Base-by-base conservation (phyloP, 2,329 filamentous ascomycete species). In the Nectriaceae sp. region DNA sequence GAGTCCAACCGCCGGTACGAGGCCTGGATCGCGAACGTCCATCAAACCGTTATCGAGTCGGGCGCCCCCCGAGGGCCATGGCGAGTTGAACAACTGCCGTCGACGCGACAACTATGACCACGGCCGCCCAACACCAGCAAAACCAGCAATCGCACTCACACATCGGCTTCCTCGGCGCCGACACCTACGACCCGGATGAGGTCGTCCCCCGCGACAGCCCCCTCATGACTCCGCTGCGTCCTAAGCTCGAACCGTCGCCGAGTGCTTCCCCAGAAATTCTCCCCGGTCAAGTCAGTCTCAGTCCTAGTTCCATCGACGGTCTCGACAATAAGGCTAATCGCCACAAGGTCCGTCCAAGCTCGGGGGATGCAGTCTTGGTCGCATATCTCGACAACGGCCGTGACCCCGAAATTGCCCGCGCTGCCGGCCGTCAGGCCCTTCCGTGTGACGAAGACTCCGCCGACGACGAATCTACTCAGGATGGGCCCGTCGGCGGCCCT, bases 281-380 rank as follows among this genome's bases (percentile, higher is more conserved):
- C 56, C 47, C 55, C 55, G 54, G 61, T 49, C 64, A 67, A 69
- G 67, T 68, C 58, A 68, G 65, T 68, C 55, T 61, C 44, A 61
- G 55, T 55, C 53, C 61, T 59, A 54, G 48, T 56, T 63, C 53
- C 39, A 47, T 49, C 62, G 60, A 60, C 63, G 57, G 58, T 76
- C 59, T 78, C 79, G 65, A 68, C 66, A 75, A 68, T 66, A 75
- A 73, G 65, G 76, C 74, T 74, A 70, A 74, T 75, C 71, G 69
- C 55, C 73, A 65, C 61, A 83, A 82, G 78, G 70, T 77, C 53
- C 74, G 69, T 56, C 74, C 79, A 36, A 82, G 73, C 60, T 80
- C 80, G 64, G 82, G 80, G 59, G 84, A 88, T 77, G 81, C 76
- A 58, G 83, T 89, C 55, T 76, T 93, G 67, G 77, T 93, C 54